phyloP scores from a whole-genome alignment of 441 rosid genomes.

The Rhodomyrtus psidioides region DNA sequence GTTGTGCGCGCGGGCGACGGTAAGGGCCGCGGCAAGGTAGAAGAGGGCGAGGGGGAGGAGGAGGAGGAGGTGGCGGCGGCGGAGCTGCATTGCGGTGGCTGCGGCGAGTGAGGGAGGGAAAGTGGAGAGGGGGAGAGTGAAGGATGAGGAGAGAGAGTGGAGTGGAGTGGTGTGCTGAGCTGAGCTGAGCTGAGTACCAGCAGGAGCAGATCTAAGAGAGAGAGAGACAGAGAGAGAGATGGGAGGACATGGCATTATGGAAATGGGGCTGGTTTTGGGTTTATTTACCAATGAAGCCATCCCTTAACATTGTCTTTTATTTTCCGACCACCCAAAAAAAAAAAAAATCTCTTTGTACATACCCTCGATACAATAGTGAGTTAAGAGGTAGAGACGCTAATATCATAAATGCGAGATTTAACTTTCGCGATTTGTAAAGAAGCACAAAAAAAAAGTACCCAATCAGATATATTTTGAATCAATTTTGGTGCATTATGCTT shows the following conservation, averaged over 20 bases:
- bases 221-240: background rate
- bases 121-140: background rate
- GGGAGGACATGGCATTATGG: background rate
- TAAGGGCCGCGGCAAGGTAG: background rate
- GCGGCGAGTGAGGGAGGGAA: background rate
- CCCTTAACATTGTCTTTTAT: background rate
- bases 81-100: background rate
- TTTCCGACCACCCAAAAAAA: too few species aligned
- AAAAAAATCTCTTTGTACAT: too few species aligned
- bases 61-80: background rate
- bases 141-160: background rate
- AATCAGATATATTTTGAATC: background rate
- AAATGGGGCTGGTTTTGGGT: background rate
- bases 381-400: too few species aligned
- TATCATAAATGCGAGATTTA: too few species aligned
- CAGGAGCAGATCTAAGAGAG: background rate
- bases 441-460: too few species aligned
- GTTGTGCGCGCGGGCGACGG: background rate
- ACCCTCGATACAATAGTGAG: too few species aligned
- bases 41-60: background rate
- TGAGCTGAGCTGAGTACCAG: background rate
- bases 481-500: background rate
- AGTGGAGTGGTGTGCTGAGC: background rate
- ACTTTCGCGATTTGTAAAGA: too few species aligned
- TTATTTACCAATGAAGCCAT: background rate